These are phyloP conservation scores for Fraxinus quadrangulata DNA, from an alignment of 257 asterid genomes.

Conservation along the genomic window DNA sequence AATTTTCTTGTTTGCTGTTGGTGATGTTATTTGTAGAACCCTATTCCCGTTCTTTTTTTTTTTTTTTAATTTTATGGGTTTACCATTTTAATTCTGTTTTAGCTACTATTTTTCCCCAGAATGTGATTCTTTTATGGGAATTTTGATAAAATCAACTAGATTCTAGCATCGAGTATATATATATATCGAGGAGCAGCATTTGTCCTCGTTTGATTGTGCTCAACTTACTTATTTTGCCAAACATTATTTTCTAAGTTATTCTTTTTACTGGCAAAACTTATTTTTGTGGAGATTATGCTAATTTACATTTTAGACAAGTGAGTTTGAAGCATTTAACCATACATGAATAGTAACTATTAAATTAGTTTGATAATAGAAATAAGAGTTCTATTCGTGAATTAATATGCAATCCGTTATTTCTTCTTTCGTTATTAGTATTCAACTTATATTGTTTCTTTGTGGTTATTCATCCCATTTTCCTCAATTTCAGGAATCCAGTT, in stretches of 20 bases:
- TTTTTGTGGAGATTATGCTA: too few relatives aligned
- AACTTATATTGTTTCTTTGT: not conserved
- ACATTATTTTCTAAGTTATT: too few relatives aligned
- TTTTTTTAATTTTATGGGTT: not conserved
- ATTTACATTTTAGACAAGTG: not conserved
- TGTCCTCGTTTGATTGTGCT: not conserved
- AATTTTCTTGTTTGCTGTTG: too few relatives aligned
- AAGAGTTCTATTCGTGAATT: not conserved
- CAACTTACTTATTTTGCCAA: too few relatives aligned
- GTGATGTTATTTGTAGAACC: not conserved
- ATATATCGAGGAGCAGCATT: too few relatives aligned
- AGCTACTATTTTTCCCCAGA: not conserved
- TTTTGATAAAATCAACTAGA: not conserved
- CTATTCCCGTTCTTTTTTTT: not conserved
- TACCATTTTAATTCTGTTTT: not conserved
- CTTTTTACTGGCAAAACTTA: too few relatives aligned
- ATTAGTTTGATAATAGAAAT: not conserved
- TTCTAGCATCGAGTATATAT: not conserved
- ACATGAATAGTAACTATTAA: not conserved
- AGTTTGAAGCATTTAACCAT: not conserved
- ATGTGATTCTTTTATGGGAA: not conserved
- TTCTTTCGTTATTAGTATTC: too few relatives aligned
- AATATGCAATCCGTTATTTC: not conserved
- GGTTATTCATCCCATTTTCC: not conserved
- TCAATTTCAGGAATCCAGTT: conserved; percentile 28